phyloP scores from a whole-genome alignment of 164 flowering plant genomes.

The Euptelea pleiosperma region DNA sequence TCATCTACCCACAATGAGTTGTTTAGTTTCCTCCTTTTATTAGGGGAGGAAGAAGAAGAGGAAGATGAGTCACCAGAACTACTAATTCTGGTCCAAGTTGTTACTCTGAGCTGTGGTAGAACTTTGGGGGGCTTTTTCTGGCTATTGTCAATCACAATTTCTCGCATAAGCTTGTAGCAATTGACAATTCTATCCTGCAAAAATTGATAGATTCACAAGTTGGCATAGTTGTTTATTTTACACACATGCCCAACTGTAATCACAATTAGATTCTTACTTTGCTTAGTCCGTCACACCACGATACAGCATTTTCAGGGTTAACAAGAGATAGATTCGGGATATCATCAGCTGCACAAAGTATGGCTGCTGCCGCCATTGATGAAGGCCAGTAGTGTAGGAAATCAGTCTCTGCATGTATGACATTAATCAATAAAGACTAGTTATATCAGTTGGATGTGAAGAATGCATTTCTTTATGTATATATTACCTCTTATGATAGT shows the following conservation, averaged over 20 bases:
- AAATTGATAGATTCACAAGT: conserved; percentile 6
- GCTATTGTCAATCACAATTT: conserved; percentile 23
- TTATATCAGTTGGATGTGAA: conserved; percentile 5
- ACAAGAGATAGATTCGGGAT: conserved; percentile 49
- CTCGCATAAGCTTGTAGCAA: conserved; percentile 62
- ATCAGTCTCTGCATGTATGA: conserved; percentile 44
- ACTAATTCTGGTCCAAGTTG: conserved; percentile 33
- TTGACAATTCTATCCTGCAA: conserved; percentile 66
- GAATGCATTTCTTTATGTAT: neutral
- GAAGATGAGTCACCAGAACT: conserved; percentile 38
- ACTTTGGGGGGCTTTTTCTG: conserved; percentile 41
- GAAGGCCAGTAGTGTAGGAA: conserved; percentile 76
- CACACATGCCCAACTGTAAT: neutral
- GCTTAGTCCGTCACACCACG: conserved; percentile 71
- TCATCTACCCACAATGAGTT: conserved; percentile 51
- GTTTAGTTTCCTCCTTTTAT: conserved; percentile 71
- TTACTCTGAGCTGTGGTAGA: conserved; percentile 53
- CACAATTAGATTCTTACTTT: conserved; percentile 45
- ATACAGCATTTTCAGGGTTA: conserved; percentile 48
- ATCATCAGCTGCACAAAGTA: conserved; percentile 66
- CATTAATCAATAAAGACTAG: neutral
- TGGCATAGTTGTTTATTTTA: conserved; percentile 8
- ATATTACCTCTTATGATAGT: conserved; percentile 61
- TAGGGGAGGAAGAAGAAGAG: conserved; percentile 30
- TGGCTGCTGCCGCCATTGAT: conserved; percentile 75